Evolutionary conservation across 768 basidiomycete genomes (phyloP), one percentile per base, ranked within the genome.

Genomic region (Collybiopsis confluens): DNA sequence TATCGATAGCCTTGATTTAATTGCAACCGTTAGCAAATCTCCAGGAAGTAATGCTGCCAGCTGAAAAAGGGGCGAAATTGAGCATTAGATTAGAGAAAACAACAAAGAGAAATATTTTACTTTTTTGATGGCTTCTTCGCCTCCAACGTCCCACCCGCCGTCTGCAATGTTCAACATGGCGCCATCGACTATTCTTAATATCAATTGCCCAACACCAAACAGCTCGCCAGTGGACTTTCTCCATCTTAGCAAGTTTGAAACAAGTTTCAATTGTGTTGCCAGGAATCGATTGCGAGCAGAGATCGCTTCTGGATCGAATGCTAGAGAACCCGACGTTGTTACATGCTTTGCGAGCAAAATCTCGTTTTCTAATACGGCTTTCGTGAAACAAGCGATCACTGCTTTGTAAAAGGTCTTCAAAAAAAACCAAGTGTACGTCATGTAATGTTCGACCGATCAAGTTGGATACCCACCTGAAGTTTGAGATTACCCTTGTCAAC

Each of bases 111-210:
- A 36, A 47, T 10, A 27, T 28, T 15, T 24, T n/a, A 53, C 52
- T 41, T 44, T 45, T 27, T 37, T 72, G 54, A 80, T 71, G 55
- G 80, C 69, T 36, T 81, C 81, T 65, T 86, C 78, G 2, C 92
- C 92, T 10, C 94, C 92, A 35, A 90, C 87, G 40, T 92, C 90
- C 94, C 93, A 97, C 8, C 88, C 88, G 53, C 76, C 78, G 56
- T 82, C 77, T 4, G 92, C 85, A 27, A 90, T 73, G 4, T 79
- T 81, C 46, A 87, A 61, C 40, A 94, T 75, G 56, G 77, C 78
- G 18, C 77, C 71, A 20, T 78, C 78, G 8, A 90, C 74, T 15
- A 93, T 67, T 57, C 74, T 76, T 13, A 69, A 74, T 20, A 81
- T 75, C 42, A 90, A 69, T 45, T 73, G 67, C 7, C 76, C 80